Conservation (phyloP, 345 rosid species). For the Eucalyptus urophylla region DNA sequence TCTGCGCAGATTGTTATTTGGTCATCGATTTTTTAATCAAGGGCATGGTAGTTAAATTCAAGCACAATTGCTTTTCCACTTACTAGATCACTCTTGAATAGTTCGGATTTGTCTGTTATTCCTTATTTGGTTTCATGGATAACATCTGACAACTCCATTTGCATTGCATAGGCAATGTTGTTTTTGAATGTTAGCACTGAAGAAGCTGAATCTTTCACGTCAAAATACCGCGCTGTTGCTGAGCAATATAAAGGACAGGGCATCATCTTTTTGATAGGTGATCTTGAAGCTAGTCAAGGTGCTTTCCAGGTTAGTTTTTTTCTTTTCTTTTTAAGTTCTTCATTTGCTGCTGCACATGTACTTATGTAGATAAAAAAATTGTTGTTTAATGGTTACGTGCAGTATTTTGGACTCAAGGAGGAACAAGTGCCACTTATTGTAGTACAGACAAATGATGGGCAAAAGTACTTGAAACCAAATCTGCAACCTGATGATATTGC, state of each 20-base stretch:
- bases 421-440: constrained; percentile 79
- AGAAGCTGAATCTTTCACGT: constrained; percentile 42
- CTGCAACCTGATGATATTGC: constrained; percentile 59
- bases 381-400: constrained; percentile 5
- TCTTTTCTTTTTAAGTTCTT: background rate
- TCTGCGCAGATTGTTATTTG: background rate
- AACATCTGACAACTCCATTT: background rate
- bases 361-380: background rate
- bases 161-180: constrained; percentile 62
- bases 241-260: constrained; percentile 60
- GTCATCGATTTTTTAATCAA: background rate
- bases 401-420: constrained; percentile 88
- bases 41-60: background rate
- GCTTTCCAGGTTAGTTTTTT: constrained; percentile 64
- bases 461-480: constrained; percentile 69
- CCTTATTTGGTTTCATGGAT: background rate
- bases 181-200: constrained; percentile 57
- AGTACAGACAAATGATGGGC: constrained; percentile 52
- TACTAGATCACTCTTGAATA: background rate
- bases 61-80: background rate
- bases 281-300: constrained; percentile 72
- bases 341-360: background rate
- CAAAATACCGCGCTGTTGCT: constrained; percentile 67
- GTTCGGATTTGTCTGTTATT: background rate
- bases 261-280: constrained; percentile 74